Evolutionary conservation across 2,329 filamentous ascomycete species (phyloP).

Genomic region (Pseudogymnoascus sp.): DNA sequence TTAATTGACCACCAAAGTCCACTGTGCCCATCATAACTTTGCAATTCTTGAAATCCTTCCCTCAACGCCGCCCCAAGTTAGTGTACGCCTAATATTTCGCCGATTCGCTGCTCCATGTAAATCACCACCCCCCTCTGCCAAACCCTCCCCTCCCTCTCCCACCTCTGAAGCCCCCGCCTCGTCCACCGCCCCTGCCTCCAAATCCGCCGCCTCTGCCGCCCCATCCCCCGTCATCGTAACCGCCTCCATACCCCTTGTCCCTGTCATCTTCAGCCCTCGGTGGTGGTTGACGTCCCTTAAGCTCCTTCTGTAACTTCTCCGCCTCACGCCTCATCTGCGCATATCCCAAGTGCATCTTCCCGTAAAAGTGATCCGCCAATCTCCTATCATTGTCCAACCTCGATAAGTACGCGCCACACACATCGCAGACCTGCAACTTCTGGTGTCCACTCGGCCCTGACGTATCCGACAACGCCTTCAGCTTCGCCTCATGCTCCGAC

Average conservation of each 20-base stretch:
- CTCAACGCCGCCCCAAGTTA: constrained; percentile 1
- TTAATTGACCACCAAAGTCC: background rate
- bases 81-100: constrained; percentile 1
- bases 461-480: constrained; percentile 86
- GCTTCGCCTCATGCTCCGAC: constrained; percentile 73
- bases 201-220: constrained; percentile 29
- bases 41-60: background rate
- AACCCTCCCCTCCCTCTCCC: constrained; percentile 16
- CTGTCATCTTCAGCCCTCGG: constrained; percentile 40
- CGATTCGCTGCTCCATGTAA: background rate
- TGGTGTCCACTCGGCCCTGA: constrained; percentile 90
- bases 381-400: constrained; percentile 89
- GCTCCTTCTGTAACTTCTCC: constrained; percentile 77
- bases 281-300: constrained; percentile 63
- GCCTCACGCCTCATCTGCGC: constrained; percentile 96
- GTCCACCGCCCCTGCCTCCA: constrained; percentile 33
- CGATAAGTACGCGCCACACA: constrained; percentile 90
- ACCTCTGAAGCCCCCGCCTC: constrained; percentile 20
- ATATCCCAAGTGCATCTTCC: constrained; percentile 98
- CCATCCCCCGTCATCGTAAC: constrained; percentile 41
- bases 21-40: background rate
- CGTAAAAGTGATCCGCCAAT: constrained; percentile 95
- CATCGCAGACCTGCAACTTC: constrained; percentile 97
- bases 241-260: constrained; percentile 44
- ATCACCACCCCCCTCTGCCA: constrained; percentile 20